phyloP scores from a whole-genome alignment of 495 filamentous ascomycete genomes.

The Sporormia fimetaria region DNA sequence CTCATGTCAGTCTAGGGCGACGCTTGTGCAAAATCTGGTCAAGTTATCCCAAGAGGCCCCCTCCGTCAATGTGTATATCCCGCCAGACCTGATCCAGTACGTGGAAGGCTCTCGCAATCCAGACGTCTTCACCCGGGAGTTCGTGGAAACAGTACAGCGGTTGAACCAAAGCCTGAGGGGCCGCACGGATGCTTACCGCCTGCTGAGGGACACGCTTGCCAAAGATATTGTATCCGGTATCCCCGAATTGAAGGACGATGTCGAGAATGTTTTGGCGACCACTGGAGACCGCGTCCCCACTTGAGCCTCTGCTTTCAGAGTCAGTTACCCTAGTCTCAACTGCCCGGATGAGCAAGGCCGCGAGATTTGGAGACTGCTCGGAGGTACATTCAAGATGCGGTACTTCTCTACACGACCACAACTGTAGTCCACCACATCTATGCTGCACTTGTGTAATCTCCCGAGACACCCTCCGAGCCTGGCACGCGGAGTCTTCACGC shows the following conservation, averaged over 20 bases:
- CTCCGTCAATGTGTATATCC: slow-evolving; percentile 44
- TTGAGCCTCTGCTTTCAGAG: background rate
- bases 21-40: slow-evolving; percentile 37
- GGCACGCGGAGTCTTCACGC: too few species aligned
- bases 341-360: too few species aligned
- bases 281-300: slow-evolving; percentile 32
- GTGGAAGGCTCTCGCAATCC: slow-evolving; percentile 90
- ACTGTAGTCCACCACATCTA: too few species aligned
- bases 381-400: too few species aligned
- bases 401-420: too few species aligned
- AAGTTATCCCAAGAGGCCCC: slow-evolving; percentile 36
- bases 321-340: too few species aligned
- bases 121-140: slow-evolving; percentile 96
- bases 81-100: slow-evolving; percentile 86
- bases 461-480: too few species aligned
- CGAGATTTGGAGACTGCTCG: too few species aligned
- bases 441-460: too few species aligned
- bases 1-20: slow-evolving; percentile 20
- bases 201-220: slow-evolving; percentile 72
- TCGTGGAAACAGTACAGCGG: slow-evolving; percentile 79
- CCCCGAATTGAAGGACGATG: slow-evolving; percentile 64
- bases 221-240: slow-evolving; percentile 65
- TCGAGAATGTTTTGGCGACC: slow-evolving; percentile 47
- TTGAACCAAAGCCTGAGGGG: slow-evolving; percentile 78
- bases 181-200: slow-evolving; percentile 65